Conservation (phyloP, 1,284 basidiomycete genomes). For the Trichosporon sp. region DNA sequence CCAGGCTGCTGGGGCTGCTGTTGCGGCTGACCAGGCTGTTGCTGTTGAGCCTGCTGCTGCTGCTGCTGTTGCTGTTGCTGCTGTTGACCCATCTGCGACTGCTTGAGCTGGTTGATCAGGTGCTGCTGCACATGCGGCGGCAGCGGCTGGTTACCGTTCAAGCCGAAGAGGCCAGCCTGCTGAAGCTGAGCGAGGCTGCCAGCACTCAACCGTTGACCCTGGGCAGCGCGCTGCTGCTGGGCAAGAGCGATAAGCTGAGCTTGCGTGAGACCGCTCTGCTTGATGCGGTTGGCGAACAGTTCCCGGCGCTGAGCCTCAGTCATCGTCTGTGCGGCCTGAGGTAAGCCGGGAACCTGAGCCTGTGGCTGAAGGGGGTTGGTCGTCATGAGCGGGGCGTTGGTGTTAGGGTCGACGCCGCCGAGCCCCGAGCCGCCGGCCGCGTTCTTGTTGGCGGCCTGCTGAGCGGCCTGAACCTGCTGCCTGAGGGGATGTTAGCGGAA, state of each 20-base stretch:
- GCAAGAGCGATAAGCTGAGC: slow-evolving; percentile 7
- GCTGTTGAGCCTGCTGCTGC: slow-evolving; percentile 3
- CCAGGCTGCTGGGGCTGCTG: not conserved
- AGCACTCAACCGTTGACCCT: not conserved
- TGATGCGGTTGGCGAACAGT: slow-evolving; percentile 6
- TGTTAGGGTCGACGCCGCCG: not conserved
- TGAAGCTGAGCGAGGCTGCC: slow-evolving; percentile 12
- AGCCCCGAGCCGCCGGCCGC: not conserved
- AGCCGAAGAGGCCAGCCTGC: slow-evolving; percentile 4
- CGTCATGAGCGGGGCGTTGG: slow-evolving; percentile 4
- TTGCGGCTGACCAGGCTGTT: not conserved
- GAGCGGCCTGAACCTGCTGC: slow-evolving; percentile 3
- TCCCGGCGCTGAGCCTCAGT: slow-evolving; percentile 2
- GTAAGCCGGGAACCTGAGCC: not conserved
- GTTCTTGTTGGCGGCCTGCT: slow-evolving; percentile 8
- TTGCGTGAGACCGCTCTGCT: slow-evolving; percentile 4
- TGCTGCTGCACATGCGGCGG: slow-evolving; percentile 14
- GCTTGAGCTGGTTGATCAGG: slow-evolving; percentile 10
- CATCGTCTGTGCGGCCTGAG: not conserved
- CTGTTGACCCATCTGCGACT: slow-evolving; percentile 1
- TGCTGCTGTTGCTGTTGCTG: slow-evolving; percentile 5
- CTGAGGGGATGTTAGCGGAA: slow-evolving; percentile 5
- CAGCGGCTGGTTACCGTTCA: slow-evolving; percentile 7
- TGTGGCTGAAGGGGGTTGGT: slow-evolving; percentile 4
- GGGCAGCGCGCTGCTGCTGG: slow-evolving; percentile 5